These are phyloP conservation scores for Myxozyma neotropica DNA, from an alignment of 805 yeast genomes.

Conservation along the genomic window DNA sequence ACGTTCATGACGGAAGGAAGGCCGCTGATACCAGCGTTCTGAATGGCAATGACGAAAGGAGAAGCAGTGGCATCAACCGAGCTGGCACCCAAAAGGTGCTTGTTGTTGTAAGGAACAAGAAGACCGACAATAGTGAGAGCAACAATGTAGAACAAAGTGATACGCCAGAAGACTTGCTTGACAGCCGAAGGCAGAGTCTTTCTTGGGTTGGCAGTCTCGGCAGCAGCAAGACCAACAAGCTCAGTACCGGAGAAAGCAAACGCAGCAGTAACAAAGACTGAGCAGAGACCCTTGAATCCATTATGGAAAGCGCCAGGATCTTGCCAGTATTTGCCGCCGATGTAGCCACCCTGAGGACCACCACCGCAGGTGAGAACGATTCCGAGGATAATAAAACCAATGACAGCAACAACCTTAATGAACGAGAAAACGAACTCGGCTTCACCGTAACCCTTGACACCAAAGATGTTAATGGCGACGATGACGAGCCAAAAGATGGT, in stretches of 20 bases:
- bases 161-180: constrained; percentile 84
- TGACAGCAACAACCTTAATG: constrained; percentile 59
- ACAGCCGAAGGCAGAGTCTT: constrained; percentile 69
- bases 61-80: constrained; percentile 66
- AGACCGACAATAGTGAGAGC: constrained; percentile 62
- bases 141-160: constrained; percentile 67
- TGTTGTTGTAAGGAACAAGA: constrained; percentile 67
- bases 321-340: constrained; percentile 63
- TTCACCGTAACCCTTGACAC: constrained; percentile 65
- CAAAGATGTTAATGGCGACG: constrained; percentile 54
- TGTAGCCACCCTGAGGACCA: constrained; percentile 60
- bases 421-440: constrained; percentile 65
- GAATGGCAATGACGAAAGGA: constrained; percentile 74
- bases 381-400: constrained; percentile 64
- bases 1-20: constrained; percentile 72
- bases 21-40: constrained; percentile 65
- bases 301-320: constrained; percentile 62
- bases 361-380: constrained; percentile 58
- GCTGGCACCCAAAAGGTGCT: constrained; percentile 50
- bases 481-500: constrained; percentile 58
- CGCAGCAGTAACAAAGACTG: constrained; percentile 77
- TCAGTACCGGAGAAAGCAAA: constrained; percentile 78
- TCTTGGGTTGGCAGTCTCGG: constrained; percentile 72
- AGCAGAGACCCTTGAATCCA: constrained; percentile 70
- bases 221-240: constrained; percentile 73